A percentile compares a stretch with the other conserved stretches of the same genome.
Evolutionary conservation across 345 rosid species (phyloP).

Genomic region (Linum trigynum): DNA sequence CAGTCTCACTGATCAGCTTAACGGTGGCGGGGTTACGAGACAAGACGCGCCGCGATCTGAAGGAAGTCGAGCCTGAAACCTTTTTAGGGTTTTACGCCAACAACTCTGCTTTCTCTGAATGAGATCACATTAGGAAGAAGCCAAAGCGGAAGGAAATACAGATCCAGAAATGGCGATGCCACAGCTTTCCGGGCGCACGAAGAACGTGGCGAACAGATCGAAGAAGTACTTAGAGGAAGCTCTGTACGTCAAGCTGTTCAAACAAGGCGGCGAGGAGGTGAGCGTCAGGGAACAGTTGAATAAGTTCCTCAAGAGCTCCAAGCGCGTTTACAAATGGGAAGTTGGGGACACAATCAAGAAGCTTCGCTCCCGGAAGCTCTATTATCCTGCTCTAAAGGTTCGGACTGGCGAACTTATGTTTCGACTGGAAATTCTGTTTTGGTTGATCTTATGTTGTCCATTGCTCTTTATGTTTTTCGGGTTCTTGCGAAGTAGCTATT

Average conservation of each 20-base stretch:
- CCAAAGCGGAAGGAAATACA: no score
- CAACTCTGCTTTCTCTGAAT: no score
- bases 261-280: slow-evolving; percentile 58
- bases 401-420: neutral
- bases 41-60: no score
- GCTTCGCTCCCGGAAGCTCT: slow-evolving; percentile 66
- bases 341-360: slow-evolving; percentile 75
- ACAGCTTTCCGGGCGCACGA: slow-evolving; percentile 58
- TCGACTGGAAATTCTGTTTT: neutral
- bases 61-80: no score
- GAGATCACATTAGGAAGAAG: no score
- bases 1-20: no score
- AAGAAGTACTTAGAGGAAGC: slow-evolving; percentile 85
- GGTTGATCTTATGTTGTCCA: neutral
- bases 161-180: slow-evolving; percentile 39
- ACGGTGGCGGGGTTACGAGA: no score
- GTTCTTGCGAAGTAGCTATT: no score
- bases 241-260: slow-evolving; percentile 58
- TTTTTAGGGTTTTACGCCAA: no score
- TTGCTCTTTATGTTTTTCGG: no score
- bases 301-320: slow-evolving; percentile 66
- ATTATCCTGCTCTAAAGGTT: slow-evolving; percentile 86
- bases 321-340: slow-evolving; percentile 94
- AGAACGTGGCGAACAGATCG: slow-evolving; percentile 50
- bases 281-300: slow-evolving; percentile 64